Conservation (phyloP, 2,329 filamentous ascomycete genomes). For the Emmonsia crescens region DNA sequence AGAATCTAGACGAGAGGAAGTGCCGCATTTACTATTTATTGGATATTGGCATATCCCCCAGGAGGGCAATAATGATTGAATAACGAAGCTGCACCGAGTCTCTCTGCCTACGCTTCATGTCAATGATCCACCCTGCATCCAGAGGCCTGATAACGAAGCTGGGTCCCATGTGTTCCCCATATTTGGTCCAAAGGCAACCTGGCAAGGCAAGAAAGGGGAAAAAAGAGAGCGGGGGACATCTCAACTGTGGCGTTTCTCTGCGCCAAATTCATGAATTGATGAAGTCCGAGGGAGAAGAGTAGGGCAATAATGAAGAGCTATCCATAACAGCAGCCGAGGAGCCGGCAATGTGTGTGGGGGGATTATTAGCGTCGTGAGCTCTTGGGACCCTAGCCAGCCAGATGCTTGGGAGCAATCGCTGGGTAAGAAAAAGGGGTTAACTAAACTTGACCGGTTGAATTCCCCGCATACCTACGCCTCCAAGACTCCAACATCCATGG, state of each 20-base stretch:
- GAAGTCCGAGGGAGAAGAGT: not conserved
- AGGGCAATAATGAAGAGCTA: not conserved
- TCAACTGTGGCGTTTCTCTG: not conserved
- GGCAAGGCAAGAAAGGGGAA: not conserved
- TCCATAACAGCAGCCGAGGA: not conserved
- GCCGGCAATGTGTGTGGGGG: not conserved
- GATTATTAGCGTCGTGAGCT: not conserved
- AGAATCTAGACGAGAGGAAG: not conserved
- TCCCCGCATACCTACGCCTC: too few species aligned
- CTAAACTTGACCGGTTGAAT: too few species aligned
- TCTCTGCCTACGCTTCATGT: too few species aligned
- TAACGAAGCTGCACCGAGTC: not conserved
- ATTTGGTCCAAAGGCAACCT: not conserved
- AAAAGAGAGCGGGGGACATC: not conserved
- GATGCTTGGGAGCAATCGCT: too few species aligned
- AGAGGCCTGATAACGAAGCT: not conserved
- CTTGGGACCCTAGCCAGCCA: not conserved
- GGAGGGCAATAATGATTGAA: not conserved
- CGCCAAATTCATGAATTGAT: not conserved
- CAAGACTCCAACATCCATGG: too few species aligned
- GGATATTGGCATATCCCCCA: not conserved
- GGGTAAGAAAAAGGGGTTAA: not conserved
- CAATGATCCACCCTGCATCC: too few species aligned
- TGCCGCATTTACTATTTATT: not conserved
- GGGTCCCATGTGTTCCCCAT: not conserved